Conservation (phyloP, 1,139 yeast genomes). For the Candida frijolesensis region DNA sequence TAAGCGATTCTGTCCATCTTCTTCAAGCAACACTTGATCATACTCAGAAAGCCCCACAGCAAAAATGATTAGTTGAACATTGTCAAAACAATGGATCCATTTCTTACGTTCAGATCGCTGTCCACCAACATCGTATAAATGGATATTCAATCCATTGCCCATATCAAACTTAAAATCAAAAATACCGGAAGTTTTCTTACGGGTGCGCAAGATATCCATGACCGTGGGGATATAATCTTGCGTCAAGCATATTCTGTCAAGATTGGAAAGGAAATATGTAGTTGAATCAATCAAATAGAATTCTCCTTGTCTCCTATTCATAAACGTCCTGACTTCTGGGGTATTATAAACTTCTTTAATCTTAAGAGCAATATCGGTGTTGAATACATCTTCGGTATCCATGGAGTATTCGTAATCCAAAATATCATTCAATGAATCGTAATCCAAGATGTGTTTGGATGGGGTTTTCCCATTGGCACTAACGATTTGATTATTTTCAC, state of each 20-base stretch:
- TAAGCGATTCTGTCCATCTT: constrained; percentile 74
- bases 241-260: constrained; percentile 57
- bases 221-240: constrained; percentile 70
- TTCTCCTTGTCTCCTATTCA: constrained; percentile 64
- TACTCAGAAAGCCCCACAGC: constrained; percentile 91
- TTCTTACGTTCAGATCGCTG: constrained; percentile 91
- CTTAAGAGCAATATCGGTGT: constrained; percentile 44
- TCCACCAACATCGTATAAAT: constrained; percentile 92
- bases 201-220: constrained; percentile 79
- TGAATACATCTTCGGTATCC: constrained; percentile 49
- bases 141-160: constrained; percentile 72
- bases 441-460: constrained; percentile 27
- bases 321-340: constrained; percentile 58
- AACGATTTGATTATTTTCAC: constrained; percentile 15
- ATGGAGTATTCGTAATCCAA: constrained; percentile 51
- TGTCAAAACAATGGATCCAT: constrained; percentile 95
- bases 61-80: constrained; percentile 84
- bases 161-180: constrained; percentile 79
- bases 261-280: constrained; percentile 70
- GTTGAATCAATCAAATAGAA: constrained; percentile 91
- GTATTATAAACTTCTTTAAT: constrained; percentile 54
- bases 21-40: constrained; percentile 84
- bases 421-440: constrained; percentile 50
- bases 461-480: constrained; percentile 17
- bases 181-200: constrained; percentile 92